Conservation (phyloP, 139 green algal genomes). For the Chlorokybus atmophyticus region DNA sequence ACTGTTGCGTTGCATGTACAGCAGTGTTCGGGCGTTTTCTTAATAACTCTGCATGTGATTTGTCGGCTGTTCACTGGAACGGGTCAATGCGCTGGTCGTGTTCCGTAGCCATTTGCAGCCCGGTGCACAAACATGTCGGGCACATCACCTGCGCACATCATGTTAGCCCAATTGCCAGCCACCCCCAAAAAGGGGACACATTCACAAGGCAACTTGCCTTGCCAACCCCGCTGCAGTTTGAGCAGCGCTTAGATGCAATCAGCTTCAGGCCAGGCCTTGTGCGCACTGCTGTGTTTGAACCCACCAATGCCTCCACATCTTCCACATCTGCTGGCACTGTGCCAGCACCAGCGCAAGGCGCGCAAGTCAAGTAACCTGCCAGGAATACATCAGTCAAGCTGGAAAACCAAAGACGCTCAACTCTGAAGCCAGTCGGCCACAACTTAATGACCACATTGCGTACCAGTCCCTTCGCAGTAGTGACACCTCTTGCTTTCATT, state of each 20-base stretch:
- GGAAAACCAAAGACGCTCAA: too few species aligned
- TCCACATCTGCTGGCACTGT: background rate
- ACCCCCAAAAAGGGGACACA: background rate
- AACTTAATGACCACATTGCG: background rate
- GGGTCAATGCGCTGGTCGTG: conserved; percentile 82
- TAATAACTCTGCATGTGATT: background rate
- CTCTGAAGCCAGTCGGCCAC: background rate
- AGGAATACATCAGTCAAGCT: too few species aligned
- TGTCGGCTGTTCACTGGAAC: conserved; percentile 36
- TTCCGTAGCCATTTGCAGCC: conserved; percentile 82
- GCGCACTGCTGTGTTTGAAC: too few species aligned
- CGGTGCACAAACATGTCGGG: conserved; percentile 88
- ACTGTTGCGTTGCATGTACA: too few species aligned
- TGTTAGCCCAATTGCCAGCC: too few species aligned
- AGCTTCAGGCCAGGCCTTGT: too few species aligned
- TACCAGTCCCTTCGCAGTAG: conserved; percentile 49
- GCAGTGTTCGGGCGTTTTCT: too few species aligned
- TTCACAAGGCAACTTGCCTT: too few species aligned
- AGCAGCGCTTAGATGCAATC: too few species aligned
- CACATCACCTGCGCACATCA: conserved; percentile 92
- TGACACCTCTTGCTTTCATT: conserved; percentile 55
- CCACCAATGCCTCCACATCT: too few species aligned
- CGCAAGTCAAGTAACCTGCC: too few species aligned
- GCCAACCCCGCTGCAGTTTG: too few species aligned
- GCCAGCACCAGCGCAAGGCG: background rate